Conservation (phyloP, 225 moss, liverwort and hornwort genomes). For the Pseudisothecium myosuroides region DNA sequence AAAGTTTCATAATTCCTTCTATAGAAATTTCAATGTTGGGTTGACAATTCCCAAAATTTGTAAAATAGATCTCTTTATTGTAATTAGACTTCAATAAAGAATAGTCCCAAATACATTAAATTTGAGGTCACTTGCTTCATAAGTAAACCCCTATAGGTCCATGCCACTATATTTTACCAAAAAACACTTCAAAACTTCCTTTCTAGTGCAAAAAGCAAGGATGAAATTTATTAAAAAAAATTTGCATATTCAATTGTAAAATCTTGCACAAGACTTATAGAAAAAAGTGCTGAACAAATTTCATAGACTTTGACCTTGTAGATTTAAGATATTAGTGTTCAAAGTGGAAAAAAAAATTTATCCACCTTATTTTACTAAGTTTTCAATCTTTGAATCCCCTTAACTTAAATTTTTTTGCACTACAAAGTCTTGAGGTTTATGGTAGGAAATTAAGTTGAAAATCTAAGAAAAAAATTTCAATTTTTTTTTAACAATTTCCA, state of each 20-base stretch:
- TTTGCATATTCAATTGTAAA: neutral
- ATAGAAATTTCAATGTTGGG: too few relatives aligned
- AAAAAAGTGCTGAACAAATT: too few relatives aligned
- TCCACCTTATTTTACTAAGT: neutral
- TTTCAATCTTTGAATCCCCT: neutral
- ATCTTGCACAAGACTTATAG: neutral
- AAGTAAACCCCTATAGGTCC: neutral
- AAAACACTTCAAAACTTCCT: neutral
- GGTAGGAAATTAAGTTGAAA: neutral
- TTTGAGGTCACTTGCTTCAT: neutral
- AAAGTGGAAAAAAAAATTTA: neutral
- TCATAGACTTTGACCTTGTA: neutral
- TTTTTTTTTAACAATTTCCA: accelerated
- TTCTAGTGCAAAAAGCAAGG: neutral
- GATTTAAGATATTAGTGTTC: neutral
- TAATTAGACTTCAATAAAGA: neutral
- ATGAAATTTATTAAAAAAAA: neutral
- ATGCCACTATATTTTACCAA: neutral
- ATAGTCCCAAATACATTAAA: neutral
- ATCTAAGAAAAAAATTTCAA: neutral
- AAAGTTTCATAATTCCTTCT: too few relatives aligned
- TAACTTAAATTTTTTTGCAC: neutral
- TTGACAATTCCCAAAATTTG: too few relatives aligned
- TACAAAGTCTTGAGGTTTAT: neutral
- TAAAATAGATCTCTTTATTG: too few relatives aligned